Conservation (phyloP, 139 green algal genomes). For the Parachlorella kessleri region DNA sequence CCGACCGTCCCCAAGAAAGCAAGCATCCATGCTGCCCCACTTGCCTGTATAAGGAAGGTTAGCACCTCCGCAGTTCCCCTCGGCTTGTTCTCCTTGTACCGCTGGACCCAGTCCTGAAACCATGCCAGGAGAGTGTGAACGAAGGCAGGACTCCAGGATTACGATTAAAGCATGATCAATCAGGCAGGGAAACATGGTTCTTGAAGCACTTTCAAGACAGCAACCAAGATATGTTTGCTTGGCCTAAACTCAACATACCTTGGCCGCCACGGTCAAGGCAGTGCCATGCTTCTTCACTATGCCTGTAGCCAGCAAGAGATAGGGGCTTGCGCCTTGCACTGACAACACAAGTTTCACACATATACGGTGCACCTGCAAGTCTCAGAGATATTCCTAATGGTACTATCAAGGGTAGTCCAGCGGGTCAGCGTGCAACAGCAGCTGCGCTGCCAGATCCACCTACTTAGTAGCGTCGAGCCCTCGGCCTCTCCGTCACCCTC, state of each 20-base stretch:
- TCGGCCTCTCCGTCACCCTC: no score
- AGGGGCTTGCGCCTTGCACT: neutral
- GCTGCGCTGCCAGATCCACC: no score
- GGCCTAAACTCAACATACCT: slow-evolving; percentile 19
- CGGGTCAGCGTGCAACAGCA: no score
- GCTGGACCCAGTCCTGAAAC: slow-evolving; percentile 56
- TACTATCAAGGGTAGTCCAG: no score
- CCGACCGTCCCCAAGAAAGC: neutral
- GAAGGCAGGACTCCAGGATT: no score
- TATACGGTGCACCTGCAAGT: neutral
- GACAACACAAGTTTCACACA: neutral
- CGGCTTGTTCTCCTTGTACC: slow-evolving; percentile 42
- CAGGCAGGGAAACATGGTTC: neutral
- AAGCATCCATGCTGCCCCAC: neutral
- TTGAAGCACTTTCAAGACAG: neutral
- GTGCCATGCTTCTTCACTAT: slow-evolving; percentile 22
- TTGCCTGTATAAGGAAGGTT: slow-evolving; percentile 66
- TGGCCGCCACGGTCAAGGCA: slow-evolving; percentile 26
- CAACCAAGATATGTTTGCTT: neutral
- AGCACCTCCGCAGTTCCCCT: slow-evolving; percentile 64
- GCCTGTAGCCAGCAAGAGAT: slow-evolving; percentile 8
- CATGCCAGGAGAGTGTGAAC: no score
- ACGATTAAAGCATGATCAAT: no score
- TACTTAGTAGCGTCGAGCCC: no score
- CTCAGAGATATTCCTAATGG: neutral